These are phyloP conservation scores for Dysphania ambrosioides DNA, from an alignment of 148 eudicot species.

Conservation along the genomic window DNA sequence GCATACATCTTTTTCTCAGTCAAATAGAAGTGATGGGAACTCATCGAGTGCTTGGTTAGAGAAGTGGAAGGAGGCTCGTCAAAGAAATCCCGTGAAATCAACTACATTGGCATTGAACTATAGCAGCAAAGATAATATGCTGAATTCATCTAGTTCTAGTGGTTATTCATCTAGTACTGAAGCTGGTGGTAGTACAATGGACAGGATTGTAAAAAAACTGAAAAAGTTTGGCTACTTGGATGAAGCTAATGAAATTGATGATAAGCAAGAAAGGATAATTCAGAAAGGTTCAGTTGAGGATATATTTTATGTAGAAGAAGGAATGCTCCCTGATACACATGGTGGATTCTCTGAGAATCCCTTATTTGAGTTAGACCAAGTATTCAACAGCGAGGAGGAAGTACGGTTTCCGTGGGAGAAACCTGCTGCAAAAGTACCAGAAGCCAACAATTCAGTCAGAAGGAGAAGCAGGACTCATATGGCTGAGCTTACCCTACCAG, in stretches of 20 bases:
- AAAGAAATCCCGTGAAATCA: constrained; percentile 35
- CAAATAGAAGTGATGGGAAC: constrained; percentile 16
- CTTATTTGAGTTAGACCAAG: constrained; percentile 48
- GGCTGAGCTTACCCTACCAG: constrained; percentile 87
- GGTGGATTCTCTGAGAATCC: constrained; percentile 72
- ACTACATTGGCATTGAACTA: constrained; percentile 45
- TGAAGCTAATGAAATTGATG: constrained; percentile 46
- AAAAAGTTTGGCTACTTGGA: constrained; percentile 81
- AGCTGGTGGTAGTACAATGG: constrained; percentile 76
- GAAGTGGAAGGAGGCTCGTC: constrained; percentile 63
- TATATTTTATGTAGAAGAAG: constrained; percentile 87
- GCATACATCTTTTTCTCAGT: constrained; percentile 22
- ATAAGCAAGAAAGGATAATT: constrained; percentile 35
- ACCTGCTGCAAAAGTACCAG: constrained; percentile 30
- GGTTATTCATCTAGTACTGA: constrained; percentile 26
- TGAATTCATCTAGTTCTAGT: constrained; percentile 34
- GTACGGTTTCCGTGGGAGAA: constrained; percentile 94
- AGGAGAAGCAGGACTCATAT: constrained; percentile 57
- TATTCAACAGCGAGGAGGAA: constrained; percentile 41
- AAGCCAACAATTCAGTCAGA: constrained; percentile 43
- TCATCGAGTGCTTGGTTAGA: constrained; percentile 61
- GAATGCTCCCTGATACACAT: constrained; percentile 64
- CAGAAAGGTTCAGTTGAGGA: constrained; percentile 93
- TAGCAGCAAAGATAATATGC: constrained; percentile 27
- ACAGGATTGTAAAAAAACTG: constrained; percentile 76